These are phyloP conservation scores for Boletales sp. DNA, from an alignment of 768 basidiomycete species.

Conservation along the genomic window DNA sequence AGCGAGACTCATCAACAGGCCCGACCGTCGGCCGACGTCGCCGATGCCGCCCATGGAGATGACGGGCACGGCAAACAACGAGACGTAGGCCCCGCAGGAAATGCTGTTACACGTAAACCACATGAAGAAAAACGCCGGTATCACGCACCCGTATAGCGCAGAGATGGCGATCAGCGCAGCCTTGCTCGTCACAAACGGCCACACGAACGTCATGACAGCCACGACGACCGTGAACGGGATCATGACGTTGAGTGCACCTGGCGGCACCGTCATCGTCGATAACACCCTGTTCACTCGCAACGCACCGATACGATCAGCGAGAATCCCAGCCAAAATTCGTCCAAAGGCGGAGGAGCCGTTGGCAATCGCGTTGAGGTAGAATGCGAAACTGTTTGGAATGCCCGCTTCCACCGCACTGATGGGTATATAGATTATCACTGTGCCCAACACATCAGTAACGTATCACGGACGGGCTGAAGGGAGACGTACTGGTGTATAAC, in stretches of 20 bases:
- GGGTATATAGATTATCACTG: constrained; percentile 66
- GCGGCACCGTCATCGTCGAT: neutral
- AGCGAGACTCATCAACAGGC: constrained; percentile 60
- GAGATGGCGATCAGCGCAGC: constrained; percentile 49
- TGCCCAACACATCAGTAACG: neutral
- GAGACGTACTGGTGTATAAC: constrained; percentile 54
- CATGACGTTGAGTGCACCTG: constrained; percentile 68
- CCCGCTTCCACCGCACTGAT: constrained; percentile 52
- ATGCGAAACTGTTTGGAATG: constrained; percentile 46
- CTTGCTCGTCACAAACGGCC: constrained; percentile 59
- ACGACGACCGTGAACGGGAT: constrained; percentile 56
- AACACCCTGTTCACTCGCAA: neutral
- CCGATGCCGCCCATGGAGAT: constrained; percentile 56
- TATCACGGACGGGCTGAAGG: neutral
- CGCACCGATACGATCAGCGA: constrained; percentile 55
- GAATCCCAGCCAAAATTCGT: constrained; percentile 48
- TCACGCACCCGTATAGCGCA: constrained; percentile 60
- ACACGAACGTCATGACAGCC: constrained; percentile 59
- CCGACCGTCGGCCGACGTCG: constrained; percentile 65
- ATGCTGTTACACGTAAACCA: constrained; percentile 52
- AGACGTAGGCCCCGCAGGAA: constrained; percentile 39
- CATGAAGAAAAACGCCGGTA: constrained; percentile 17
- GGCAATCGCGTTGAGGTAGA: constrained; percentile 65
- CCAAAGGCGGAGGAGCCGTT: constrained; percentile 67
- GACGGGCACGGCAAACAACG: constrained; percentile 54